These are phyloP conservation scores for Calocybe gambosa DNA, from an alignment of 1,284 basidiomycete species.

Conservation along the genomic window DNA sequence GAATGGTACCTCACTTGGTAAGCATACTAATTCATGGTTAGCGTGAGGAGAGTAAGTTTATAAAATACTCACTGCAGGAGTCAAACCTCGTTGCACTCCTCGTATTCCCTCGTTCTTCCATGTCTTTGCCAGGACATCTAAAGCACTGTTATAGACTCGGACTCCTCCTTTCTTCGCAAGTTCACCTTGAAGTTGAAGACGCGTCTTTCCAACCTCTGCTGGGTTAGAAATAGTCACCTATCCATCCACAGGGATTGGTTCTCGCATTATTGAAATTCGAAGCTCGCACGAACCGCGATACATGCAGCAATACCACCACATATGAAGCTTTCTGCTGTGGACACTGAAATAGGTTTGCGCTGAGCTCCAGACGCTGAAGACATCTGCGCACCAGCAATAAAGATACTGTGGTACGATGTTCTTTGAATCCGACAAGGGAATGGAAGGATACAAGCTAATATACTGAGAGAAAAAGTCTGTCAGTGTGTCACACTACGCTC, in stretches of 20 bases:
- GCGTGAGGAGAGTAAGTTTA: conserved; percentile 8
- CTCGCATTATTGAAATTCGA: not conserved
- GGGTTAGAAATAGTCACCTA: conserved; percentile 82
- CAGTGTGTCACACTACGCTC: too few species aligned
- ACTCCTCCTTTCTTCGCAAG: conserved; percentile 68
- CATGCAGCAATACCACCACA: conserved; percentile 86
- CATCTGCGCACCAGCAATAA: conserved; percentile 10
- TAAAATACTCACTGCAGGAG: conserved; percentile 70
- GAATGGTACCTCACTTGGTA: conserved; percentile 65
- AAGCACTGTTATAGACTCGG: conserved; percentile 83
- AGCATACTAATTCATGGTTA: conserved; percentile 56
- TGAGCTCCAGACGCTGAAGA: conserved; percentile 15
- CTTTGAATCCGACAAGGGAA: not conserved
- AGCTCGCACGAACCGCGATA: conserved; percentile 57
- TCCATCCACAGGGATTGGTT: conserved; percentile 7
- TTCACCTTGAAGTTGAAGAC: conserved; percentile 92
- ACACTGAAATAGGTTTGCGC: conserved; percentile 30
- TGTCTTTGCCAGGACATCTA: conserved; percentile 88
- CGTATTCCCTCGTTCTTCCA: conserved; percentile 87
- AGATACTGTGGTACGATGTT: not conserved
- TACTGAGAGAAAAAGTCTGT: too few species aligned
- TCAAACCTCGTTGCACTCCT: conserved; percentile 87
- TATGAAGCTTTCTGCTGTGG: conserved; percentile 73
- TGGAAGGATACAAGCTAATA: too few species aligned
- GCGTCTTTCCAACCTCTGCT: conserved; percentile 91